These are phyloP conservation scores for Hepatocystis sp. DNA, from an alignment of 169 alveolate species.

Conservation along the genomic window DNA sequence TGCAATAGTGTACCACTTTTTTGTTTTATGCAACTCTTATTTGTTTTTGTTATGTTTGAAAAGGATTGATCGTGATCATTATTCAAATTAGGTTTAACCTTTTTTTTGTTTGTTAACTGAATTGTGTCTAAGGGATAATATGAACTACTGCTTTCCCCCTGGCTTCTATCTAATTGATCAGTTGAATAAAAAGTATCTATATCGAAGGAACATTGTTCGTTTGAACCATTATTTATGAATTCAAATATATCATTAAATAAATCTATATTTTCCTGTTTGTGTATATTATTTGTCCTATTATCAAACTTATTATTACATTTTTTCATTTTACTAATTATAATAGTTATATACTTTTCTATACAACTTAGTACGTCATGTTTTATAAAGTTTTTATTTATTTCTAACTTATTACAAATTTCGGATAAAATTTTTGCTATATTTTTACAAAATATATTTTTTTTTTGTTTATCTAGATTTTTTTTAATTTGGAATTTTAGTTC, in stretches of 20 bases:
- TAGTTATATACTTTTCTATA: constrained; percentile 55
- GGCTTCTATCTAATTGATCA: neutral
- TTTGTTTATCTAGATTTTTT: constrained; percentile 27
- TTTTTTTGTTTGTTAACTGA: neutral
- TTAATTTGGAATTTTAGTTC: constrained; percentile 59
- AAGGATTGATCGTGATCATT: no score
- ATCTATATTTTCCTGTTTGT: constrained; percentile 16
- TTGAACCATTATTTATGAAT: constrained; percentile 20
- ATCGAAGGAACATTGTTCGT: neutral
- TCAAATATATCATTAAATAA: constrained; percentile 60
- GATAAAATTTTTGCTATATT: constrained; percentile 58
- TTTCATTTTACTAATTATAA: constrained; percentile 44
- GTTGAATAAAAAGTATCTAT: no score
- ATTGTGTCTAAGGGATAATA: neutral
- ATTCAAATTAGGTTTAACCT: no score
- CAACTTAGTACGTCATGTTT: constrained; percentile 37
- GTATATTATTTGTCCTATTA: constrained; percentile 1
- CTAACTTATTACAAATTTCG: constrained; percentile 29
- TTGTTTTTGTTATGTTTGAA: no score
- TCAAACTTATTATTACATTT: neutral
- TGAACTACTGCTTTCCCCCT: neutral
- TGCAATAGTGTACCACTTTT: no score
- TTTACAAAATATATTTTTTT: constrained; percentile 58
- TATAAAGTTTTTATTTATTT: constrained; percentile 38
- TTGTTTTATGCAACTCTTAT: no score